These are phyloP conservation scores for Tulasnella sp. DNA, from an alignment of 768 basidiomycete genomes.

Conservation along the genomic window DNA sequence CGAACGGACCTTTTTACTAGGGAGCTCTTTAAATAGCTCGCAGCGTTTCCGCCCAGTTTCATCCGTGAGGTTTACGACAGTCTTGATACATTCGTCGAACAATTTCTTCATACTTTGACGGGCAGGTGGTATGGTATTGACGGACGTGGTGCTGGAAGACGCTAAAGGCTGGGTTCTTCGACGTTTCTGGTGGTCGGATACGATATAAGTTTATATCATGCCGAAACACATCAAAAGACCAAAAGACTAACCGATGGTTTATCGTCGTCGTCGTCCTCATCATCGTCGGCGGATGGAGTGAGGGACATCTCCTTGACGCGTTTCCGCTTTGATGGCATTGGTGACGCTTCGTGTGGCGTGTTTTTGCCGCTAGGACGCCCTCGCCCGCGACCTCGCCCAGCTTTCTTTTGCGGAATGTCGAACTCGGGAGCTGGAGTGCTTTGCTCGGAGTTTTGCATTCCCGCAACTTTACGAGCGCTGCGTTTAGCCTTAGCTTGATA, in stretches of 20 bases:
- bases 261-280: conserved; percentile 64
- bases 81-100: conserved; percentile 69
- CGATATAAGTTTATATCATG: background rate
- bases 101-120: conserved; percentile 78
- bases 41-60: conserved; percentile 72
- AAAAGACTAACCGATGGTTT: conserved; percentile 49
- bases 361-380: conserved; percentile 21
- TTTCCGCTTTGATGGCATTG: conserved; percentile 58
- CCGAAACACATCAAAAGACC: too few species aligned
- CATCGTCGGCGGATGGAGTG: conserved; percentile 67
- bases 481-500: conserved; percentile 23
- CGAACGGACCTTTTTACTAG: conserved; percentile 57
- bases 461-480: conserved; percentile 16
- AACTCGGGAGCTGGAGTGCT: conserved; percentile 17
- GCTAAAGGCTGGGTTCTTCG: conserved; percentile 69
- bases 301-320: conserved; percentile 72
- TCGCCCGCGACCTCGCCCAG: conserved; percentile 33
- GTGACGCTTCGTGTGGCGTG: conserved; percentile 17
- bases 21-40: conserved; percentile 84
- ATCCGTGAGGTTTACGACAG: conserved; percentile 68
- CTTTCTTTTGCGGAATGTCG: conserved; percentile 68
- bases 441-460: conserved; percentile 10
- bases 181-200: conserved; percentile 57
- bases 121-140: conserved; percentile 40
- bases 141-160: conserved; percentile 32